Evolutionary conservation across 73 alveolate genomes (phyloP), one percentile per base, ranked within the genome.

Genomic region (Urostyla sp.): DNA sequence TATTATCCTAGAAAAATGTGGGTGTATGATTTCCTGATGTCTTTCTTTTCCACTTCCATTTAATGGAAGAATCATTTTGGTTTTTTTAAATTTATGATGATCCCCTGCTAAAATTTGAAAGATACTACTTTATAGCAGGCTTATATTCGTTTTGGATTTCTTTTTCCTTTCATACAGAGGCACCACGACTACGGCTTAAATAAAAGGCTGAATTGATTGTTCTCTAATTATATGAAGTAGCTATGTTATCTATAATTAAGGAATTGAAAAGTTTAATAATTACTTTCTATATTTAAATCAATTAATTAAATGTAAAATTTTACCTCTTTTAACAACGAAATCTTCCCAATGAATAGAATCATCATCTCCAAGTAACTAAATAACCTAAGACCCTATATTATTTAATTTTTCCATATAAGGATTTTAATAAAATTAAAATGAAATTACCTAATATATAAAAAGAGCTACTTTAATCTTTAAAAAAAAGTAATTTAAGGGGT

Each of bases 401-500:
- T 63, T 63, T 60, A 63, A 26, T 31, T 63, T 63, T 63, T 63
- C 79, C 79, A 63, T 63, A n/a, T n/a, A n/a, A n/a, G n/a, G n/a
- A n/a, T n/a, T n/a, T n/a, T n/a, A n/a, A n/a, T n/a, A n/a, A n/a
- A n/a, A n/a, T n/a, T n/a, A n/a, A n/a, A n/a, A n/a, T n/a, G n/a
- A n/a, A n/a, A n/a, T n/a, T n/a, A n/a, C n/a, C n/a, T n/a, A n/a
- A n/a, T n/a, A n/a, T n/a, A n/a, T n/a, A n/a, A n/a, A n/a, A n/a
- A n/a, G n/a, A n/a, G n/a, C n/a, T n/a, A n/a, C n/a, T n/a, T n/a
- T n/a, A n/a, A n/a, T n/a, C n/a, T n/a, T 15, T 54, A 18, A 26
- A 54, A 8, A 10, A 50, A n/a, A 10, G 21, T 50, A 50, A 50
- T 10, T 10, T 50, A 50, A 50, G 7, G 63, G 15, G 23, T 8